Conservation (phyloP, 2,329 filamentous ascomycete genomes). For the Phialophora expanda region DNA sequence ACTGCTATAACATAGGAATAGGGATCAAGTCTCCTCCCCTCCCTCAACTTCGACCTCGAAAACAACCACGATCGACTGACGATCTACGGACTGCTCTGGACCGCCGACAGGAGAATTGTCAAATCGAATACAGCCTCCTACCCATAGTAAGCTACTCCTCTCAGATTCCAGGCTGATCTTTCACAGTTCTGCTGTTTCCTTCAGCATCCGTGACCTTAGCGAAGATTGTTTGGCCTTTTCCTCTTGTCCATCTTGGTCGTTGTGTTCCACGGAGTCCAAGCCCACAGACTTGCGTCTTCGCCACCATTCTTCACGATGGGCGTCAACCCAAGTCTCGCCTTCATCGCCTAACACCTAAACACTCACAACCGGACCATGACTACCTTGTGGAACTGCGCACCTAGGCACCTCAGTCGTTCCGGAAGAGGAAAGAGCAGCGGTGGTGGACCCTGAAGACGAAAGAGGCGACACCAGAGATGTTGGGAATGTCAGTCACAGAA, state of each 20-base stretch:
- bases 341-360: conserved; percentile 61
- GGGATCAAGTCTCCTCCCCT: conserved; percentile 5
- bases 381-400: conserved; percentile 62
- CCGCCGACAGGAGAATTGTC: conserved; percentile 46
- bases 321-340: conserved; percentile 58
- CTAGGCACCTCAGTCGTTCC: conserved; percentile 58
- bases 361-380: conserved; percentile 57
- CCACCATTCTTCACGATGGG: conserved; percentile 46
- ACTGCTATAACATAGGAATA: conserved; percentile 8
- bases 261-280: conserved; percentile 62
- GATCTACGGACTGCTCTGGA: conserved; percentile 18
- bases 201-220: conserved; percentile 61
- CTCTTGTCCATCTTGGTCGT: conserved; percentile 50
- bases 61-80: conserved; percentile 10
- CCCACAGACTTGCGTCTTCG: conserved; percentile 53
- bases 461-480: conserved; percentile 61
- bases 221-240: conserved; percentile 53
- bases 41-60: conserved; percentile 7
- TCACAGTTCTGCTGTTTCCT: conserved; percentile 58
- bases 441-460: conserved; percentile 57
- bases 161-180: conserved; percentile 61
- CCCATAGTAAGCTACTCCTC: conserved; percentile 66
- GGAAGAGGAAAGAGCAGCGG: conserved; percentile 47
- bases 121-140: conserved; percentile 61
- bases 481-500: conserved; percentile 61